Evolutionary conservation across 768 basidiomycete genomes (phyloP).

Genomic region (Termitomyces sp.): DNA sequence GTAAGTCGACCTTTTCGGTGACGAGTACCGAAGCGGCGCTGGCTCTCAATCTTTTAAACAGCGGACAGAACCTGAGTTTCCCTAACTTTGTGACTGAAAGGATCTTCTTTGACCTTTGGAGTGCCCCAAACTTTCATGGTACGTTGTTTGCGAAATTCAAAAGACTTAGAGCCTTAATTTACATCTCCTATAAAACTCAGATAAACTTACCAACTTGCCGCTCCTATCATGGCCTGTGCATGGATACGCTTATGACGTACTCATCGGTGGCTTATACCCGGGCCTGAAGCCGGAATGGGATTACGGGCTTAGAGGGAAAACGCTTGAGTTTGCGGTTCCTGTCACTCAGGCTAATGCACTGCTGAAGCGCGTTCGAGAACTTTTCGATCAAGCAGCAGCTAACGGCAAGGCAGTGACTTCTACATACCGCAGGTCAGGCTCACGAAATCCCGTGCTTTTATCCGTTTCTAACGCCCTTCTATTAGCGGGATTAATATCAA

Average conservation of each 20-base stretch:
- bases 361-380: conserved; percentile 24
- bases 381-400: conserved; percentile 26
- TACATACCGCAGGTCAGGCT: conserved; percentile 25
- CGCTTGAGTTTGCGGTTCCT: conserved; percentile 28
- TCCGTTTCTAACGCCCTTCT: not conserved
- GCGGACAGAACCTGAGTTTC: conserved; percentile 25
- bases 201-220: conserved; percentile 23
- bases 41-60: conserved; percentile 22
- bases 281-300: conserved; percentile 27
- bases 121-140: conserved; percentile 30
- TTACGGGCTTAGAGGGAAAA: conserved; percentile 27
- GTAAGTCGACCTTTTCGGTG: conserved; percentile 29
- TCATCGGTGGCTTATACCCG: conserved; percentile 30
- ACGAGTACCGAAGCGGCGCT: conserved; percentile 22
- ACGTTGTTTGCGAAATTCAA: not conserved
- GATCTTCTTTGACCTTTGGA: conserved; percentile 27
- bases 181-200: conserved; percentile 8
- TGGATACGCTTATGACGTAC: conserved; percentile 30
- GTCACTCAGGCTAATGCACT: conserved; percentile 24
- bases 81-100: conserved; percentile 26
- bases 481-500: not conserved
- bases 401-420: conserved; percentile 29
- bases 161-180: not conserved
- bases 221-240: conserved; percentile 28
- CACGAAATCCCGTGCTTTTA: too few species aligned